A percentile compares a stretch with the other conserved stretches of the same genome.
These are phyloP conservation scores for Musa itinerans DNA, from an alignment of 176 grass and related monocot genomes.

Conservation along the genomic window DNA sequence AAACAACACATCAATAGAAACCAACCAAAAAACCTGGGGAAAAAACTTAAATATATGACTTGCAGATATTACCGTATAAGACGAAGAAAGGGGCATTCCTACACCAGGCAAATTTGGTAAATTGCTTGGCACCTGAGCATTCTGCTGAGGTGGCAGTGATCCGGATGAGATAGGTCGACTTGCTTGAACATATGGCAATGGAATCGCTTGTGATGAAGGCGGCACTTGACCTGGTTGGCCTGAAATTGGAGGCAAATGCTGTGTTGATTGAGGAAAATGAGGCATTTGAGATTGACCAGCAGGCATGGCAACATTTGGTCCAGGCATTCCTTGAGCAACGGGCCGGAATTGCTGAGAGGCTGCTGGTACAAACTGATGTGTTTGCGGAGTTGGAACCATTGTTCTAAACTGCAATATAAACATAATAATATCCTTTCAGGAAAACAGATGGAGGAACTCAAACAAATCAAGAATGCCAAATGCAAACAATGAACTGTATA, in stretches of 20 bases:
- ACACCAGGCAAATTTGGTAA: slow-evolving; percentile 5
- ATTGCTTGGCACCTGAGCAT: slow-evolving; percentile 11
- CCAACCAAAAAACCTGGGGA: neutral
- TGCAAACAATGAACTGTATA: neutral
- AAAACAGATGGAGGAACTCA: slow-evolving; percentile 11
- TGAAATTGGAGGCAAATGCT: slow-evolving; percentile 9
- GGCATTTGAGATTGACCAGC: slow-evolving; percentile 12
- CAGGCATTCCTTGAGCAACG: slow-evolving; percentile 44
- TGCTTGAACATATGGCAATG: slow-evolving; percentile 49
- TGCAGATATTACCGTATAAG: slow-evolving; percentile 10
- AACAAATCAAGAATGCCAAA: slow-evolving; percentile 9
- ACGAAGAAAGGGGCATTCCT: slow-evolving; percentile 20
- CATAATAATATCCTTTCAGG: slow-evolving; percentile 14
- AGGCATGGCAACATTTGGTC: slow-evolving; percentile 13
- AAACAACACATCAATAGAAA: slow-evolving; percentile 8
- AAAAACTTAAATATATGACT: slow-evolving; percentile 1
- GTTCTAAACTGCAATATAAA: slow-evolving; percentile 58
- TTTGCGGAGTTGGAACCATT: slow-evolving; percentile 32
- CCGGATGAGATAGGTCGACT: slow-evolving; percentile 41
- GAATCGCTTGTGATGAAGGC: slow-evolving; percentile 50
- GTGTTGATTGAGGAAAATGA: slow-evolving; percentile 12
- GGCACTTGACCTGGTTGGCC: slow-evolving; percentile 29
- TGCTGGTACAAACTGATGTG: slow-evolving; percentile 47
- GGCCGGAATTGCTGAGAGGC: slow-evolving; percentile 44
- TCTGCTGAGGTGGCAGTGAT: slow-evolving; percentile 3